phyloP scores from a whole-genome alignment of 2,329 filamentous ascomycete genomes.

The Aspergillus eucalypticola region DNA sequence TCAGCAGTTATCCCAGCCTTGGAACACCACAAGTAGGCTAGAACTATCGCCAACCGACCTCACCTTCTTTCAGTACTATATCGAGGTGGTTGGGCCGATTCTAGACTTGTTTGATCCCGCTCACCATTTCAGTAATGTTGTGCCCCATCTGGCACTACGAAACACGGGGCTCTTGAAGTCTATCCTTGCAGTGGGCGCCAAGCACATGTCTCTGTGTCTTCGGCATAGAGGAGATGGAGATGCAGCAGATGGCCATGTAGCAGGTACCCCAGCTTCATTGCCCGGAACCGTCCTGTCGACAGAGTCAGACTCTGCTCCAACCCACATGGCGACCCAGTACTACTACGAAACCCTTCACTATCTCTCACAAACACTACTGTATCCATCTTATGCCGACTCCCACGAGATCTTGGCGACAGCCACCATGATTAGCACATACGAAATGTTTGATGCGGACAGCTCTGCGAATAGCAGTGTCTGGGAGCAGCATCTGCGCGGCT shows the following conservation, averaged over 20 bases:
- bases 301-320: too few species aligned
- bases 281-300: too few species aligned
- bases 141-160: neutral
- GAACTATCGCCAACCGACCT: constrained; percentile 5
- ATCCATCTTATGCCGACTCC: constrained; percentile 55
- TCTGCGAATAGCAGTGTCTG: constrained; percentile 49
- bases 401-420: constrained; percentile 60
- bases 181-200: too few species aligned
- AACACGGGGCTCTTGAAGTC: too few species aligned
- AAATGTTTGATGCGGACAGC: constrained; percentile 58
- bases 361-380: constrained; percentile 59
- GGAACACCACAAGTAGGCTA: too few species aligned
- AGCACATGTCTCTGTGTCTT: too few species aligned
- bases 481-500: constrained; percentile 63
- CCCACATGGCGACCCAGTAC: constrained; percentile 45
- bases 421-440: constrained; percentile 62
- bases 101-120: constrained; percentile 21
- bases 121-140: constrained; percentile 20
- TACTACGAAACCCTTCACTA: constrained; percentile 65
- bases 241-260: too few species aligned
- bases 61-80: constrained; percentile 13
- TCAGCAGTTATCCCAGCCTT: too few species aligned
- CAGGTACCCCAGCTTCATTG: too few species aligned
- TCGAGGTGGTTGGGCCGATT: constrained; percentile 15
- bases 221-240: too few species aligned